Conservation (phyloP, 208 protist species). For the Trypanosoma boissoni region DNA sequence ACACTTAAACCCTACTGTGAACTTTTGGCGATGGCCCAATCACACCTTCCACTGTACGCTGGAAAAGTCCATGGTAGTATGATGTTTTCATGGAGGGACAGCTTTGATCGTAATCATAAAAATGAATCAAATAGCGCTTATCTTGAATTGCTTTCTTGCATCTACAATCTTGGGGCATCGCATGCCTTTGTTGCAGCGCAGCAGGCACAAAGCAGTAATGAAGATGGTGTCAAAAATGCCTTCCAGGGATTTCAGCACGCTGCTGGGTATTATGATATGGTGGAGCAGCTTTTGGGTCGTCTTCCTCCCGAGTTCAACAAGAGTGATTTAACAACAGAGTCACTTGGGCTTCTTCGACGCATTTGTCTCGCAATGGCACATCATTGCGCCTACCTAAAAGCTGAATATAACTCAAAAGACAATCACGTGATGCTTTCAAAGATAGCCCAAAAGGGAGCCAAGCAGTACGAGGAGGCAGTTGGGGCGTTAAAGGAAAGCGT, state of each 20-base stretch:
- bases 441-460: constrained; percentile 67
- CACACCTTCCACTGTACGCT: constrained; percentile 65
- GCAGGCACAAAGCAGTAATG: constrained; percentile 34
- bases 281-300: constrained; percentile 42
- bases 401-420: constrained; percentile 59
- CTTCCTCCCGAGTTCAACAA: constrained; percentile 62
- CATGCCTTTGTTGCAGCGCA: constrained; percentile 48
- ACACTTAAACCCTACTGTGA: constrained; percentile 70
- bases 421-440: constrained; percentile 73
- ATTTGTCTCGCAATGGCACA: constrained; percentile 68
- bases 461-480: constrained; percentile 64
- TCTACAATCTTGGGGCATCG: constrained; percentile 84
- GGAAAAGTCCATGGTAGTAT: constrained; percentile 55
- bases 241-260: constrained; percentile 77
- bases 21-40: constrained; percentile 68
- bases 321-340: constrained; percentile 60
- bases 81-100: constrained; percentile 62
- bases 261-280: constrained; percentile 79
- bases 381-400: constrained; percentile 82
- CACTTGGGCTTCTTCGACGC: constrained; percentile 44
- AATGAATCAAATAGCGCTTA: constrained; percentile 67
- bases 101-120: constrained; percentile 62
- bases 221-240: constrained; percentile 61
- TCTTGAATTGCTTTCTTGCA: constrained; percentile 69
- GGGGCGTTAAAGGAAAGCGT: constrained; percentile 40